Conservation (phyloP, 768 basidiomycete genomes). For the Tulasnella sp. region DNA sequence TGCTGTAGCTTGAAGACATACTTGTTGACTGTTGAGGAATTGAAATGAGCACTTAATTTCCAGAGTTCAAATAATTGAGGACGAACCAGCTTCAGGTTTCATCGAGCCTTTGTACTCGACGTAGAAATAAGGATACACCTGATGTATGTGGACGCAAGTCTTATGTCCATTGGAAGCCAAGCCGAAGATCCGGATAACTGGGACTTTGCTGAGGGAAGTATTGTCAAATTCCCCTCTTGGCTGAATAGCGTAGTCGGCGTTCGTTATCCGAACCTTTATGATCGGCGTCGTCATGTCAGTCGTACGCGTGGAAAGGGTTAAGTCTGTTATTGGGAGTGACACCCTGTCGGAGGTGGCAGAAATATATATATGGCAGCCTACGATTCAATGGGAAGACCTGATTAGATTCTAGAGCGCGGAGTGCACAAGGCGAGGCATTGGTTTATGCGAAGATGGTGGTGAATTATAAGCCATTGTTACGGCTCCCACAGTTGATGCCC, state of each 20-base stretch:
- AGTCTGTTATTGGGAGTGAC: no score
- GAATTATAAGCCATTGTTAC: no score
- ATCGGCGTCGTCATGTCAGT: constrained; percentile 16
- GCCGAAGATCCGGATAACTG: constrained; percentile 81
- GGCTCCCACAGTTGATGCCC: no score
- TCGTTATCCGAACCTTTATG: constrained; percentile 30
- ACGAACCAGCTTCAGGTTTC: constrained; percentile 51
- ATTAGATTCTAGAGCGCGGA: no score
- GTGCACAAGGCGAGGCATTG: no score
- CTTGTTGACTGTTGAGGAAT: constrained; percentile 45
- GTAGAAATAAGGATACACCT: constrained; percentile 90
- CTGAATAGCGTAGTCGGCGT: constrained; percentile 26
- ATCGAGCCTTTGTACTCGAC: constrained; percentile 68
- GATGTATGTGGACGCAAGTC: constrained; percentile 83
- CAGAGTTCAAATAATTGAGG: constrained; percentile 9
- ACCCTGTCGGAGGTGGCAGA: no score
- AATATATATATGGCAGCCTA: no score
- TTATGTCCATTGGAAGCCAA: constrained; percentile 63
- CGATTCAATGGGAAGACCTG: no score
- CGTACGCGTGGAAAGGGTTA: no score
- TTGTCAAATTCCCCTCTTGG: constrained; percentile 22
- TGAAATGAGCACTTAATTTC: background rate
- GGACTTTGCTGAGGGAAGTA: constrained; percentile 45
- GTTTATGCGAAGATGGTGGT: no score
- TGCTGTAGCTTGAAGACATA: constrained; percentile 59